Base-by-base conservation (phyloP, 2,329 filamentous ascomycete genomes). In the Clonostachys rosea region DNA sequence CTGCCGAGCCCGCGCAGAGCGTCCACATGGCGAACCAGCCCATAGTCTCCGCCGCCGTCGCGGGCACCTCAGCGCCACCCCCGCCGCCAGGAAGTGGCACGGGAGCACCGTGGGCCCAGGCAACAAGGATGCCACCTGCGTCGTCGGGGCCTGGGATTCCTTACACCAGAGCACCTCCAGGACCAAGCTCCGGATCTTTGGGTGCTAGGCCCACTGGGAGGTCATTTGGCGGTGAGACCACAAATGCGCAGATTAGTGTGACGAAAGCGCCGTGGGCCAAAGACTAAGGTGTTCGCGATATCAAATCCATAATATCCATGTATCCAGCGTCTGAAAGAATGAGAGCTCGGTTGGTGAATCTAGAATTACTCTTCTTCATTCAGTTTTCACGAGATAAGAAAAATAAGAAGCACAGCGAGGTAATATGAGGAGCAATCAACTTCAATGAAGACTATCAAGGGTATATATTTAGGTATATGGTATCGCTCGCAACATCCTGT, bases 1-100 rank as follows among this genome's bases (percentile, higher is more conserved):
- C 85, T 2, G 55, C 65, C 2, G 54, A 63, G 2, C 75, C 76
- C 1, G 58, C 68, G 7, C 61, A 72, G 20, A 78, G 79, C 7
- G 67, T 79, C 1, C 84, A 89, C 62, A 72, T 81, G 59, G 65
- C 68, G 16, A 82, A 73, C 54, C 81, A 84, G 51, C 78, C 80
- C 39, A 39, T 39, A 12, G 17, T 44, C 12, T 17, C 30, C 14
- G 30, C 41, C n/a, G 37, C 47, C 12, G 30, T 42, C 6, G 34
- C 46, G 2, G 36, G 36, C 14, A 11, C 14, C 6, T n/a, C 17
- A 18, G 18, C 53, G 16, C 16, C 16, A 14, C 42, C 54, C 40
- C 52, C 52, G n/a, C 52, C 57, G 4, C 47, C 59, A 17, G 47
- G 48, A n/a, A 48, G 54, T 5, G 68, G 69, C 11, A 73, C 67